Conservation (phyloP, 176 grass and related monocot genomes). For the Urochloa ruziziensis region DNA sequence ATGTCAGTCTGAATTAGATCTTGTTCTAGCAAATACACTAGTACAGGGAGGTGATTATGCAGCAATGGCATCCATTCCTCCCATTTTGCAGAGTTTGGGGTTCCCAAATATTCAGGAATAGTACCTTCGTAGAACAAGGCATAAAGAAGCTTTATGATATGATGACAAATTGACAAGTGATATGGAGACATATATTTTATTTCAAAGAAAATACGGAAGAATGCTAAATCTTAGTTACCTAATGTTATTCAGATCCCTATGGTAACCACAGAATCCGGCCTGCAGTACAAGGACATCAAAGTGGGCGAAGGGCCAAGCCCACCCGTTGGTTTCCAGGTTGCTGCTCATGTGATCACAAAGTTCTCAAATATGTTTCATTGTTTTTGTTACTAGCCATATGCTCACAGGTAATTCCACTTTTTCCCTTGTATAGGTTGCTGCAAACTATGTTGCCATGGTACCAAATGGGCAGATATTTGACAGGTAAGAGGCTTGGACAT, state of each 20-base stretch:
- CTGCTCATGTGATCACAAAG: not conserved
- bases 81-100: not conserved
- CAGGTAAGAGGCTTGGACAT: conserved; percentile 43
- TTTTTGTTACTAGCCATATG: not conserved
- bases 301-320: conserved; percentile 75
- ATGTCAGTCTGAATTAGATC: not conserved
- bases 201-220: not conserved
- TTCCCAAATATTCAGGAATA: not conserved
- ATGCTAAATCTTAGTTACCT: not conserved
- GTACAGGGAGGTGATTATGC: not conserved
- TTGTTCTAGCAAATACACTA: not conserved
- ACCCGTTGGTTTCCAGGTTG: conserved; percentile 87
- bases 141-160: not conserved
- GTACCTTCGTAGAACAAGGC: not conserved
- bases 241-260: conserved; percentile 52
- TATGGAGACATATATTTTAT: not conserved
- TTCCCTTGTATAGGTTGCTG: conserved; percentile 78
- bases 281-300: conserved; percentile 94
- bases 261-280: conserved; percentile 85
- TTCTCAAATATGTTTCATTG: not conserved
- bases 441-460: conserved; percentile 95
- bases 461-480: conserved; percentile 87
- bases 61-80: not conserved
- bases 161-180: not conserved
- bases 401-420: not conserved